Evolutionary conservation across 352 stramenopile genomes (phyloP), one percentile per base, ranked within the genome.

Genomic region (Phytopythium cucurbitacearum): DNA sequence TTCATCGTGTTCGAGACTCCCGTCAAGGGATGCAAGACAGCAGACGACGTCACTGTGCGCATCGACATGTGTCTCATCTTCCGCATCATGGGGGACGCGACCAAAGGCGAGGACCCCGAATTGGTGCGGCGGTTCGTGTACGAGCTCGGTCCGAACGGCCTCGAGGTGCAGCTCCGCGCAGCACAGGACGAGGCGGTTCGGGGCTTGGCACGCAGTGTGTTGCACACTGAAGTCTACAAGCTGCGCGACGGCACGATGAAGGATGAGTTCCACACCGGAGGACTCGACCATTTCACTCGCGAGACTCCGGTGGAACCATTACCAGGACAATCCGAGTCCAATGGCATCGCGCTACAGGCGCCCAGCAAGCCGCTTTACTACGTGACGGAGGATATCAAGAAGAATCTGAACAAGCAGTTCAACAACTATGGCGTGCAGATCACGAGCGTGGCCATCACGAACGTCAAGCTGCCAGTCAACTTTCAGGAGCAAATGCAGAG

Each of bases 21-120:
- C 5, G 82, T 97, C 3, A 94, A 95, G 56, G 86, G 84, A 16
- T 96, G 87, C 69, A 94, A 94, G 67, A 96, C 89, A 1, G 73
- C 76, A 0, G 89, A 97, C 61, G 79, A 96, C 57, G 87, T 97
- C 28, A 94, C 80, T 0, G 84, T 96, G 7, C 53, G 69, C 32
- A 95, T 97, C 47, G 84, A 97, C 49, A 84, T 96, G 57, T 89
- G 78, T 40, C 68, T 95, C n/a, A 79, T 95, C 15, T 67, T 97
- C 3, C 80, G 87, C 15, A 95, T 97, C 68, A 95, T 95, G 83
- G 85, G 85, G 36, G 85, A 96, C 53, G 68, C 71, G 45, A 59
- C 59, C n/a, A 87, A 87, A 37, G 83, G 80, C 11, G 88, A 97
- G 64, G 79, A 97, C 57, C 85, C 86, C 0, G 60, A 69, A 12